Percentiles rank a stretch among this genome's conserved stretches.
Evolutionary conservation across 1,284 basidiomycete species (phyloP).

Genomic region (Moesziomyces sp.): DNA sequence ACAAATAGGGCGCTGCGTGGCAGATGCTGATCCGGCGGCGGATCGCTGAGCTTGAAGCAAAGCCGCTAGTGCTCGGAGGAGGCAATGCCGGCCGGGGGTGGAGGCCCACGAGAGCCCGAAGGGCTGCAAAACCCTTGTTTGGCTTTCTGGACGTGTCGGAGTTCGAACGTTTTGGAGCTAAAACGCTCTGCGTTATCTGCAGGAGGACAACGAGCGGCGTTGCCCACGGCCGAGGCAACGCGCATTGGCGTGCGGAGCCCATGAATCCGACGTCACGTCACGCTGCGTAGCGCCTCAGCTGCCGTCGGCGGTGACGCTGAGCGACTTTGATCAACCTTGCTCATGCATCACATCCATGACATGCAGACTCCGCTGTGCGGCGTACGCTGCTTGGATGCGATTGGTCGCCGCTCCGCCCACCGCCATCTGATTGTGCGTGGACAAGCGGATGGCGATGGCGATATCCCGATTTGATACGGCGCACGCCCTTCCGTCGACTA

Average conservation of each 20-base stretch:
- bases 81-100: slow-evolving; percentile 17
- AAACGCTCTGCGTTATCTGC: not conserved
- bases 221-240: not conserved
- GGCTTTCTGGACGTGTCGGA: slow-evolving; percentile 29
- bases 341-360: not conserved
- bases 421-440: not conserved
- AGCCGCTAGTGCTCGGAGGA: slow-evolving; percentile 19
- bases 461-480: not conserved
- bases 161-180: slow-evolving; percentile 10
- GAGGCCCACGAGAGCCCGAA: not conserved
- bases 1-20: not conserved
- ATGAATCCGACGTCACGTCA: not conserved
- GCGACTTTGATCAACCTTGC: not conserved
- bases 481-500: not conserved
- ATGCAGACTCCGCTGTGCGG: not conserved
- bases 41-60: slow-evolving; percentile 15
- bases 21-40: not conserved
- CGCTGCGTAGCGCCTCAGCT: not conserved
- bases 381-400: not conserved
- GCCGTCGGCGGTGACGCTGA: too few species aligned
- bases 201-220: not conserved
- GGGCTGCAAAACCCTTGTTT: not conserved
- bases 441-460: not conserved
- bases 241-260: not conserved
- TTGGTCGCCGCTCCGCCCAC: not conserved